Base-by-base conservation (phyloP, 371 early-diverging fungal genomes). In the Mortierella sp. region DNA sequence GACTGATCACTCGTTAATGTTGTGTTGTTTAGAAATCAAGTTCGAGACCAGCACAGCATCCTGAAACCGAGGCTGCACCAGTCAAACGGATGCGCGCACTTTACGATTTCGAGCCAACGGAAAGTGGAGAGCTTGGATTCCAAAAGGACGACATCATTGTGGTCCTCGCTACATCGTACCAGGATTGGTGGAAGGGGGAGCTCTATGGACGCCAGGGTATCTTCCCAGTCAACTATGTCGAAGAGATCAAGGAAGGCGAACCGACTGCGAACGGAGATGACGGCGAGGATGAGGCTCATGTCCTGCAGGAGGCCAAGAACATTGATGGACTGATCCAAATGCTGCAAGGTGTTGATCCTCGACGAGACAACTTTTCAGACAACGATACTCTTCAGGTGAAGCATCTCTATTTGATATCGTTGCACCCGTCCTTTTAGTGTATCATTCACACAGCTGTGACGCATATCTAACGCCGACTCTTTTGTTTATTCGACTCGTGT, bases 111-210 rank as follows among this genome's bases (percentile, higher is more conserved):
- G 88, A 90, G 45, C 95, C 95, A 4, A 89, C 93, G 14, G 96
- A 96, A 65, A 90, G 90, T 71, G 96, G 96, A 16, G 97, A 97
- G 72, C 90, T 97, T 55, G 92, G 93, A 16, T 92, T 97, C 71
- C 88, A 89, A 45, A 90, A 92, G 64, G 95, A 94, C 31, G 96
- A 96, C 73, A 89, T 96, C 64, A 90, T 96, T 53, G 89, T 91
- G 39, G 96, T 97, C 4, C 80, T 94, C 74, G 96, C 96, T 45
- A 94, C 92, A 55, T 94, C 95, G 0, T 96, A 95, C 77, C 90
- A 93, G 71, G 96, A 96, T 74, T 97, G 97, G 97, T 97, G 96
- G 96, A 94, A 94, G 81, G 97, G 96, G 13, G 93, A 93, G 74
- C 76, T 92, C 37, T 85, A 88, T 48, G 94, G 94, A 40, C 88